phyloP scores from a whole-genome alignment of 805 yeast species.

The Candida maltosa region DNA sequence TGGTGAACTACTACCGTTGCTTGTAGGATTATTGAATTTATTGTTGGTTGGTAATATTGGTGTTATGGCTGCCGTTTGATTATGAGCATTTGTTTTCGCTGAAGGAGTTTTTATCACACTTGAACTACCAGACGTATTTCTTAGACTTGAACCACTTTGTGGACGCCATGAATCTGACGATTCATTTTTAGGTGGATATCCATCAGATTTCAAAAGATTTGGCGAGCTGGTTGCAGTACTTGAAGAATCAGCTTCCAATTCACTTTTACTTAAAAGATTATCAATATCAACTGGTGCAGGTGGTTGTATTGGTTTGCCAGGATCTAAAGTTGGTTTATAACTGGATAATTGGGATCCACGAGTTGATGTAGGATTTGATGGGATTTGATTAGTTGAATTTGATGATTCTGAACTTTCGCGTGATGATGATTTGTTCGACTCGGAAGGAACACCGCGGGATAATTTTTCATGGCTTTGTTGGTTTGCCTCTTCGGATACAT shows the following conservation, averaged over 20 bases:
- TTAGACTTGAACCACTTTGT: background rate
- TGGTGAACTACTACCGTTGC: conserved; percentile 7
- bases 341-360: conserved; percentile 2
- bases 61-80: conserved; percentile 27
- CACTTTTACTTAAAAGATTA: conserved; percentile 14
- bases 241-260: conserved; percentile 8
- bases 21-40: conserved; percentile 10
- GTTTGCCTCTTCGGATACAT: background rate
- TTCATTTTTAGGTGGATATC: conserved; percentile 9
- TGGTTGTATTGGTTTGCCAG: conserved; percentile 38
- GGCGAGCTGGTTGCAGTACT: conserved; percentile 8
- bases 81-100: conserved; percentile 12
- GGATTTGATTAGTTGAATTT: background rate
- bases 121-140: background rate
- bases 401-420: background rate
- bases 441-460: too few relatives aligned
- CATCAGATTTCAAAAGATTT: conserved; percentile 3
- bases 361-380: conserved; percentile 4
- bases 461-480: too few relatives aligned
- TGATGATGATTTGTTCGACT: too few relatives aligned
- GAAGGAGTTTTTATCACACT: conserved; percentile 6
- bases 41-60: conserved; percentile 21
- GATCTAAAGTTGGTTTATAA: conserved; percentile 42
- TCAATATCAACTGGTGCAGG: conserved; percentile 13
- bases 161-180: background rate